Evolutionary conservation across 176 grass and related monocot genomes (phyloP).

Genomic region (Juncus effusus): DNA sequence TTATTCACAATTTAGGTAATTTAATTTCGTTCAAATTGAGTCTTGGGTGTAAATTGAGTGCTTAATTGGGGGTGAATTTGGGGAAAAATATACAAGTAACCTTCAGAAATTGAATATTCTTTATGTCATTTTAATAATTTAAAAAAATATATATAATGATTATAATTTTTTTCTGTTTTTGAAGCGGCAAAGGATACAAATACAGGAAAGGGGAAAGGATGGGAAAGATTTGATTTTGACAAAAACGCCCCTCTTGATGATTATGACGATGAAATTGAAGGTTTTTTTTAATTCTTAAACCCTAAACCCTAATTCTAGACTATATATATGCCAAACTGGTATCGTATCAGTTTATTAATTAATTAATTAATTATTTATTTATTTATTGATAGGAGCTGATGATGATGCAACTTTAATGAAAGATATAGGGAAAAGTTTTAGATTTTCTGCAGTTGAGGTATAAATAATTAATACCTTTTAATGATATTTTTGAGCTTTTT

Average conservation of each 20-base stretch:
- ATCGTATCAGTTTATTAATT: not conserved
- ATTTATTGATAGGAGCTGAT: constrained; percentile 47
- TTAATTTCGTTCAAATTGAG: no score
- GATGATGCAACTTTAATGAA: constrained; percentile 81
- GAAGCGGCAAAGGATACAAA: constrained; percentile 73
- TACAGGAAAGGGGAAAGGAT: constrained; percentile 53
- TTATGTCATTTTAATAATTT: no score
- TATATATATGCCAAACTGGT: not conserved
- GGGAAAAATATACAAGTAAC: not conserved
- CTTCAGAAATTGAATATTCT: not conserved
- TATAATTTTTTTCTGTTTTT: constrained; percentile 14
- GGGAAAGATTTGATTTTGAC: constrained; percentile 93
- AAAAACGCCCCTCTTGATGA: constrained; percentile 94
- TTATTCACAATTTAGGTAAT: no score
- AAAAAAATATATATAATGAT: constrained; percentile 8
- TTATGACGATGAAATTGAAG: constrained; percentile 60
- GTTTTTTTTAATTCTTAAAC: constrained; percentile 26
- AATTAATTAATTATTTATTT: constrained; percentile 5
- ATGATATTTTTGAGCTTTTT: not conserved
- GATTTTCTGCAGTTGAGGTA: constrained; percentile 84
- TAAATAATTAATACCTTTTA: constrained; percentile 7
- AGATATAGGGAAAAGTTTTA: constrained; percentile 83
- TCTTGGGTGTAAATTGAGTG: no score
- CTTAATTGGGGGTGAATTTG: not conserved
- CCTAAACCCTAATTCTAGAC: not conserved